Conservation (phyloP, 257 asterid species). For the Lithospermum erythrorhizon region DNA sequence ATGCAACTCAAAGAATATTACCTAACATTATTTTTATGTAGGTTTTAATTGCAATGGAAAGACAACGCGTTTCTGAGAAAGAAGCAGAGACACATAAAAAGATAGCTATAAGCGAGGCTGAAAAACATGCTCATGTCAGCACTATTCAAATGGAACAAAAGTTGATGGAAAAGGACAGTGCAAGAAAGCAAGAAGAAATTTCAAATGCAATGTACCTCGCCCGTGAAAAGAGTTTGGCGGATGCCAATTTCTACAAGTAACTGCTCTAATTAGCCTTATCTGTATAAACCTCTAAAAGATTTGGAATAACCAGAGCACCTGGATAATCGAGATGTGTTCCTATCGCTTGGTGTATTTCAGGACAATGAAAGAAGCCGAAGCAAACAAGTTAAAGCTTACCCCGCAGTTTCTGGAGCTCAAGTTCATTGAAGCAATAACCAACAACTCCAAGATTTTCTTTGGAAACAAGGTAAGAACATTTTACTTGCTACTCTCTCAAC, state of each 20-base stretch:
- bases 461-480: conserved; percentile 64
- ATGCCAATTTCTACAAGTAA: conserved; percentile 80
- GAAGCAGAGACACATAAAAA: conserved; percentile 95
- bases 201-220: conserved; percentile 80
- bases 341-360: conserved; percentile 20
- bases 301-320: neutral
- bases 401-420: conserved; percentile 75
- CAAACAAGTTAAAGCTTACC: conserved; percentile 82
- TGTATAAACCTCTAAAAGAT: neutral
- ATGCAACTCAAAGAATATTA: too few species aligned
- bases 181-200: conserved; percentile 85
- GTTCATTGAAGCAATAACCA: conserved; percentile 82
- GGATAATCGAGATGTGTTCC: neutral
- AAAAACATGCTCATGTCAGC: conserved; percentile 82
- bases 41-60: conserved; percentile 94
- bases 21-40: conserved; percentile 9
- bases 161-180: conserved; percentile 85
- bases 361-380: conserved; percentile 80
- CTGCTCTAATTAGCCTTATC: conserved; percentile 7
- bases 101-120: conserved; percentile 94
- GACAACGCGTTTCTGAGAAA: conserved; percentile 85
- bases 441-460: conserved; percentile 79
- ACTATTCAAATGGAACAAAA: conserved; percentile 90
- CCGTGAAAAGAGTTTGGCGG: conserved; percentile 95
- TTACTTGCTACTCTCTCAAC: neutral